Evolutionary conservation across 192 early-diverging fungal species (phyloP).

Genomic region (Martensiomyces pterosporus): DNA sequence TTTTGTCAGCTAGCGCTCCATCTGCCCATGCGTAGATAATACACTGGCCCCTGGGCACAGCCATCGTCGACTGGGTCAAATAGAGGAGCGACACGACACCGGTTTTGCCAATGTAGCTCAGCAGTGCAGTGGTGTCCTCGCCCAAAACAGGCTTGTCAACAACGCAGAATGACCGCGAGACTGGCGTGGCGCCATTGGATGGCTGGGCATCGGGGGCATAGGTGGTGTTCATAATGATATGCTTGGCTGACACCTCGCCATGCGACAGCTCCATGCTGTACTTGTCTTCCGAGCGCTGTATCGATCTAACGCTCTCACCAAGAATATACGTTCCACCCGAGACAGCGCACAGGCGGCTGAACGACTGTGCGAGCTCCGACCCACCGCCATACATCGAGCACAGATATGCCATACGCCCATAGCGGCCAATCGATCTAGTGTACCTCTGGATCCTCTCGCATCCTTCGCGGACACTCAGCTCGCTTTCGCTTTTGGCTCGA

Average conservation of each 20-base stretch:
- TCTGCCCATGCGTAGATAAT: constrained; percentile 23
- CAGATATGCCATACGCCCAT: constrained; percentile 77
- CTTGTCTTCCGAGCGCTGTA: constrained; percentile 30
- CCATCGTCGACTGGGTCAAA: constrained; percentile 23
- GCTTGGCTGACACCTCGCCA: constrained; percentile 36
- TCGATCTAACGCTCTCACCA: constrained; percentile 45
- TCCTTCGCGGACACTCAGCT: constrained; percentile 57
- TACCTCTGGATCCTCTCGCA: constrained; percentile 63
- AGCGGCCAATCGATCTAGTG: constrained; percentile 77
- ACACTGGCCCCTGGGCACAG: constrained; percentile 21
- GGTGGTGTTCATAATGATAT: constrained; percentile 52
- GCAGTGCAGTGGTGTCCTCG: constrained; percentile 19
- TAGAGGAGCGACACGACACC: constrained; percentile 30
- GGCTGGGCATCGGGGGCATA: constrained; percentile 48
- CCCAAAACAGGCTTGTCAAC: constrained; percentile 45
- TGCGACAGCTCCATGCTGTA: constrained; percentile 43
- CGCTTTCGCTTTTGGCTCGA: constrained; percentile 20
- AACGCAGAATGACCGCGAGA: constrained; percentile 47
- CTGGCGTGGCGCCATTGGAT: constrained; percentile 20
- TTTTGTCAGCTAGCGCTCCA: constrained; percentile 6
- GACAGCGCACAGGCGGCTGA: constrained; percentile 87
- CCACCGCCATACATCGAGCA: constrained; percentile 83
- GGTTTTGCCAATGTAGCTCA: constrained; percentile 9
- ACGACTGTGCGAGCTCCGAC: constrained; percentile 85
- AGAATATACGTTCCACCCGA: constrained; percentile 89